Evolutionary conservation across 1,284 basidiomycete genomes (phyloP).

Genomic region (Apiotrichum veenhuisii): DNA sequence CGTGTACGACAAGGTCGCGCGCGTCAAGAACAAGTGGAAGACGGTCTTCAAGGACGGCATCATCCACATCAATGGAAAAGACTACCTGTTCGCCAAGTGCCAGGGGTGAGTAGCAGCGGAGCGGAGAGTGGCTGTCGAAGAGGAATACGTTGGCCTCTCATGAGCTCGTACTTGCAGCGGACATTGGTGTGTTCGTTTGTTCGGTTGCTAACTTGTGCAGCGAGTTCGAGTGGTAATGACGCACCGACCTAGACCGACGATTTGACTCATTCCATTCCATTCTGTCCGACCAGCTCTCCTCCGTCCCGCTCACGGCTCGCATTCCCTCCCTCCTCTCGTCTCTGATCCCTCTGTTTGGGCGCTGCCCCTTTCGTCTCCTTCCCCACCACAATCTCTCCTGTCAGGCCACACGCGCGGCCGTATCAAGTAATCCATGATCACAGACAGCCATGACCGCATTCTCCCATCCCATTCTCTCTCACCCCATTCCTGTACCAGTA

Average conservation of each 20-base stretch:
- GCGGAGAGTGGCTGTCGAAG: neutral
- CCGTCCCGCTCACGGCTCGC: neutral
- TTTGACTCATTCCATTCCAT: neutral
- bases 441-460: conserved; percentile 5
- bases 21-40: conserved; percentile 99
- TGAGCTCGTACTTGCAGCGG: too few relatives aligned
- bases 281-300: neutral
- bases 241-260: neutral
- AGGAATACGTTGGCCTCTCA: too few relatives aligned
- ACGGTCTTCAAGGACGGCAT: conserved; percentile 98
- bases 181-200: too few relatives aligned
- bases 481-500: conserved; percentile 15
- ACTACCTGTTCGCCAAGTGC: conserved; percentile 97
- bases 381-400: neutral
- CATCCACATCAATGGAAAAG: conserved; percentile 93
- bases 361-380: neutral
- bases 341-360: neutral
- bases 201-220: conserved; percentile 18
- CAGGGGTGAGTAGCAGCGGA: conserved; percentile 49
- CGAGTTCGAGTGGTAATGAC: conserved; percentile 37
- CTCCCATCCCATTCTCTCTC: neutral
- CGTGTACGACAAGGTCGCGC: conserved; percentile 97
- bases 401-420: neutral
- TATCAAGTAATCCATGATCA: conserved; percentile 4
- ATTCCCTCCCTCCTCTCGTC: neutral